Percentiles rank a stretch among this genome's conserved stretches.
Conservation (phyloP, 495 filamentous ascomycete genomes). For the Arthonia radiata region DNA sequence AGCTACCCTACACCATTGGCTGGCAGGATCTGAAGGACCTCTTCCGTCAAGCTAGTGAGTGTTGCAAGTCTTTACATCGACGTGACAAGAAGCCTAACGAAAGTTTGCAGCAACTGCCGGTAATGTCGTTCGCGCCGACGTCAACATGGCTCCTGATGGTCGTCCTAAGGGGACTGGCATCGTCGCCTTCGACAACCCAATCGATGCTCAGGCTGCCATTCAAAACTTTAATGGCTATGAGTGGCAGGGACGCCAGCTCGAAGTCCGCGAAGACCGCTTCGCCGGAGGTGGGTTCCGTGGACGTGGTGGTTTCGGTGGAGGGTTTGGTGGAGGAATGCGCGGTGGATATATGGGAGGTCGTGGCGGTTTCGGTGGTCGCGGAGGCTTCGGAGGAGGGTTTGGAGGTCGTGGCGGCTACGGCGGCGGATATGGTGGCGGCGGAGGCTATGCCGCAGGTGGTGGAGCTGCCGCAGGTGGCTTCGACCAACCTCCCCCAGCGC, state of each 20-base stretch:
- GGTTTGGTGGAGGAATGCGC: constrained; percentile 19
- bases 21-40: constrained; percentile 99
- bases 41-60: constrained; percentile 92
- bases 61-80: background rate
- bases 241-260: constrained; percentile 82
- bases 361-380: constrained; percentile 32
- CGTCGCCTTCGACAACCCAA: constrained; percentile 80
- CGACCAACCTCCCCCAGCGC: constrained; percentile 20
- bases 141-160: constrained; percentile 76
- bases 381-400: no score
- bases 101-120: constrained; percentile 40
- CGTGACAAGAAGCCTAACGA: constrained; percentile 4
- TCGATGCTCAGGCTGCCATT: constrained; percentile 89
- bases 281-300: constrained; percentile 33
- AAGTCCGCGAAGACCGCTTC: constrained; percentile 92
- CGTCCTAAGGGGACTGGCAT: constrained; percentile 91
- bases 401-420: constrained; percentile 13
- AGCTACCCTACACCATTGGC: constrained; percentile 94
- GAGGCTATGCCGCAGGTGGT: constrained; percentile 15
- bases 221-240: constrained; percentile 95
- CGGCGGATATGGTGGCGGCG: constrained; percentile 10
- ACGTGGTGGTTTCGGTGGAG: constrained; percentile 22
- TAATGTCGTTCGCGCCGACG: constrained; percentile 81
- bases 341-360: constrained; percentile 18
- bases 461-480: constrained; percentile 15